phyloP scores from a whole-genome alignment of 2,329 filamentous ascomycete genomes.

The Dactylellina cionopaga region DNA sequence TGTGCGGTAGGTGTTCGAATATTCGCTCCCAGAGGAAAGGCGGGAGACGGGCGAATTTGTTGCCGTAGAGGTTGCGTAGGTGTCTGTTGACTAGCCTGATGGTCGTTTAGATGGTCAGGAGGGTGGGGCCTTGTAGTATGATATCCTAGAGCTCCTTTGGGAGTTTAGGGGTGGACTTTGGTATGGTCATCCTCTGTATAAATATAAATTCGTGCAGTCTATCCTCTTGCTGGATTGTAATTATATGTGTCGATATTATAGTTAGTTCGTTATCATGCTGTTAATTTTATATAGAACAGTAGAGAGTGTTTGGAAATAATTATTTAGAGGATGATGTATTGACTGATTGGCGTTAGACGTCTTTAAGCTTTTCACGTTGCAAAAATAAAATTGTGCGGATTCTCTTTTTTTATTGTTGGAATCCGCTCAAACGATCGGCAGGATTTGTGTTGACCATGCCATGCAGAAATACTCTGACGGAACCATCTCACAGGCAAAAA shows the following conservation, averaged over 20 bases:
- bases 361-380: too few species aligned
- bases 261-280: background rate
- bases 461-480: too few species aligned
- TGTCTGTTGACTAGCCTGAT: background rate
- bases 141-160: background rate
- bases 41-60: background rate
- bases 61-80: background rate
- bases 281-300: too few species aligned
- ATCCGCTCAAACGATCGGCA: too few species aligned
- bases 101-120: background rate
- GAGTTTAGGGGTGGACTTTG: background rate
- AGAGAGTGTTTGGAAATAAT: too few species aligned
- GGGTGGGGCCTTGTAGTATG: background rate
- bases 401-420: too few species aligned
- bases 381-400: too few species aligned
- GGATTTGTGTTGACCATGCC: too few species aligned
- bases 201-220: background rate
- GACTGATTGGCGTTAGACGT: too few species aligned
- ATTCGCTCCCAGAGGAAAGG: background rate
- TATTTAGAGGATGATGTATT: too few species aligned
- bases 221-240: background rate
- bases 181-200: background rate
- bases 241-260: background rate
- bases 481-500: too few species aligned
- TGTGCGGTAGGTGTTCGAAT: background rate